Percentiles rank a stretch among this genome's conserved stretches.
phyloP scores from a whole-genome alignment of 2,329 filamentous ascomycete genomes.

The Lecanicillium sp. region DNA sequence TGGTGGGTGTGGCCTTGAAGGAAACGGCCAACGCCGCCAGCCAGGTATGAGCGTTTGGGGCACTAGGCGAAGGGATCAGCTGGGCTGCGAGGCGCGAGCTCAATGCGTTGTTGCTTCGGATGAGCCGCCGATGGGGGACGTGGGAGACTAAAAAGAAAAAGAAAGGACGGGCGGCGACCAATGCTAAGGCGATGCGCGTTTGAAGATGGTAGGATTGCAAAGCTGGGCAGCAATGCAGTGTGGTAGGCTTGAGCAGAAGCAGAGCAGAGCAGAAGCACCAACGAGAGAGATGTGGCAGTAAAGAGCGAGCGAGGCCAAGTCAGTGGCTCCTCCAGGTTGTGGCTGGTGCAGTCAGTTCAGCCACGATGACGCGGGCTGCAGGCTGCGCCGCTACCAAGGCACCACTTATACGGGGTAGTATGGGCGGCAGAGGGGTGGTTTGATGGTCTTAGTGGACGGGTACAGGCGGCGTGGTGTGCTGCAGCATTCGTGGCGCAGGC shows the following conservation, averaged over 20 bases:
- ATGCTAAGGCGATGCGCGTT: neutral
- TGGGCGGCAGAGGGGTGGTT: neutral
- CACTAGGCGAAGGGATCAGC: no score
- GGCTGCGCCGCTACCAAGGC: no score
- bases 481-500: constrained; percentile 8
- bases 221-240: constrained; percentile 4
- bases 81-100: neutral
- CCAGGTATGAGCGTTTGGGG: neutral
- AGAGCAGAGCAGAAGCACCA: no score
- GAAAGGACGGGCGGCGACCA: neutral
- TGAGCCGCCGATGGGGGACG: neutral
- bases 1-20: neutral
- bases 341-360: neutral
- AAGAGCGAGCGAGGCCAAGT: neutral
- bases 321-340: no score
- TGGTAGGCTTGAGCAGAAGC: no score
- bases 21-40: constrained; percentile 1
- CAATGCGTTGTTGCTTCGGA: neutral
- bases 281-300: neutral
- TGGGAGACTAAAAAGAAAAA: neutral
- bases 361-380: constrained; percentile 10
- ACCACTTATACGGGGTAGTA: neutral
- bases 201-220: neutral
- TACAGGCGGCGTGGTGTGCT: neutral
- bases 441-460: neutral